phyloP scores from a whole-genome alignment of 164 flowering plant species.

The Magnolia changhungtana region DNA sequence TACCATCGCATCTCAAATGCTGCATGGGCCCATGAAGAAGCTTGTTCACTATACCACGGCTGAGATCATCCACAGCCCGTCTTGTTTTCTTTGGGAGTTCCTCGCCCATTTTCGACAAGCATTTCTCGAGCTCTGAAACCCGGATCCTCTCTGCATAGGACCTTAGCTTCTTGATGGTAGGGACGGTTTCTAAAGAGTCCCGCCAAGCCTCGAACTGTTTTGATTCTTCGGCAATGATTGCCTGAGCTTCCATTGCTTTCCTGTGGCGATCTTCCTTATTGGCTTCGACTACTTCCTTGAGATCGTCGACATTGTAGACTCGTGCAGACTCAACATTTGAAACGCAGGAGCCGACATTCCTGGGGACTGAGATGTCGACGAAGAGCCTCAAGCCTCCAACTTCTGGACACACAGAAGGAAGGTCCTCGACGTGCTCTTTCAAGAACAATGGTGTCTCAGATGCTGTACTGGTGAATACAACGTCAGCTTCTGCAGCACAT shows the following conservation, averaged over 20 bases:
- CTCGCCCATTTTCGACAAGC: conserved; percentile 81
- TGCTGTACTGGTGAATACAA: conserved; percentile 90
- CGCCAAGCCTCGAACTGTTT: conserved; percentile 94
- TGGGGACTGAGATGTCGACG: conserved; percentile 90
- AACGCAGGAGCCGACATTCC: conserved; percentile 89
- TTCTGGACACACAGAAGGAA: conserved; percentile 51
- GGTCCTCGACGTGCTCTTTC: conserved; percentile 58
- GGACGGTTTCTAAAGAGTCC: conserved; percentile 93
- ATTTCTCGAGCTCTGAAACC: conserved; percentile 76
- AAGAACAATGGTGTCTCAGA: conserved; percentile 77
- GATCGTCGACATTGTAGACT: conserved; percentile 94
- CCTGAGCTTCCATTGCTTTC: conserved; percentile 94
- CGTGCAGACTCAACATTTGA: conserved; percentile 45
- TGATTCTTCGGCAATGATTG: conserved; percentile 70
- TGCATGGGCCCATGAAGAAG: conserved; percentile 98
- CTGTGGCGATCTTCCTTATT: conserved; percentile 85
- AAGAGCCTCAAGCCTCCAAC: conserved; percentile 73
- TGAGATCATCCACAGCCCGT: conserved; percentile 81
- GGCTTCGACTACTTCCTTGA: conserved; percentile 94
- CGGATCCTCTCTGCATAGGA: conserved; percentile 86
- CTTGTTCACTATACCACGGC: conserved; percentile 92
- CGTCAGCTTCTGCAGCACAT: conserved; percentile 84
- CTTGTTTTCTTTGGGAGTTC: conserved; percentile 65
- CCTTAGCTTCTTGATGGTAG: conserved; percentile 88
- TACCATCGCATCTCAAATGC: conserved; percentile 89